Evolutionary conservation across 495 filamentous ascomycete species (phyloP).

Genomic region (Hypoxylon fuscum): DNA sequence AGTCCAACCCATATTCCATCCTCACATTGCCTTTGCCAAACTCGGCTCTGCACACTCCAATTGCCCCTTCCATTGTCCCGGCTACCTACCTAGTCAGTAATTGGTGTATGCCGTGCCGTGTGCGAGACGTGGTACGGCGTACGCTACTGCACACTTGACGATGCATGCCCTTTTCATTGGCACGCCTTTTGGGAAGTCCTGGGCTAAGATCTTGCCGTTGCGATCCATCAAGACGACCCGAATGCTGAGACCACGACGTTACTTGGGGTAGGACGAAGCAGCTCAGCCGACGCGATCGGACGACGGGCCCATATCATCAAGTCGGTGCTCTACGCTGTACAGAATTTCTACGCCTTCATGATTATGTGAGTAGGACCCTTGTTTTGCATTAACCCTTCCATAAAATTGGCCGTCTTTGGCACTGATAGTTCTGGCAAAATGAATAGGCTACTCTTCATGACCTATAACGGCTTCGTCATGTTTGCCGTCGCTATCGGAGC

Average conservation of each 20-base stretch:
- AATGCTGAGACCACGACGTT: conserved; percentile 65
- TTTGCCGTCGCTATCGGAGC: conserved; percentile 87
- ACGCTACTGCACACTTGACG: conserved; percentile 1
- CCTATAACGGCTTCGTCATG: conserved; percentile 99
- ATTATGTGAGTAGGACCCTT: conserved; percentile 83
- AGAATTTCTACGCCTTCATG: conserved; percentile 99
- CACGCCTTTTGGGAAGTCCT: conserved; percentile 35
- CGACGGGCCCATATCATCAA: conserved; percentile 76
- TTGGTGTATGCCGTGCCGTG: conserved; percentile 18
- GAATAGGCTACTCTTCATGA: conserved; percentile 98
- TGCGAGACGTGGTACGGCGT: conserved; percentile 2
- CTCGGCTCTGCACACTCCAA: too few species aligned
- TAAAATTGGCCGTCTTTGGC: background rate
- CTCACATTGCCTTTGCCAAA: too few species aligned
- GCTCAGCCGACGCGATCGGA: conserved; percentile 56
- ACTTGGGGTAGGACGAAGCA: conserved; percentile 63
- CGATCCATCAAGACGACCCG: conserved; percentile 46
- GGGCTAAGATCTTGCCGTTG: conserved; percentile 38
- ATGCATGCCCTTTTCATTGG: conserved; percentile 17
- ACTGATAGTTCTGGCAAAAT: background rate
- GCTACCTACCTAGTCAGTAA: background rate
- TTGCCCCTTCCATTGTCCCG: conserved; percentile 8
- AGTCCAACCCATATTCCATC: too few species aligned
- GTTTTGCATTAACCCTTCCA: conserved; percentile 2
- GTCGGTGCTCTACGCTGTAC: conserved; percentile 84